Evolutionary conservation across 805 yeast species (phyloP).

Genomic region (Dipodascopsis uninucleata): DNA sequence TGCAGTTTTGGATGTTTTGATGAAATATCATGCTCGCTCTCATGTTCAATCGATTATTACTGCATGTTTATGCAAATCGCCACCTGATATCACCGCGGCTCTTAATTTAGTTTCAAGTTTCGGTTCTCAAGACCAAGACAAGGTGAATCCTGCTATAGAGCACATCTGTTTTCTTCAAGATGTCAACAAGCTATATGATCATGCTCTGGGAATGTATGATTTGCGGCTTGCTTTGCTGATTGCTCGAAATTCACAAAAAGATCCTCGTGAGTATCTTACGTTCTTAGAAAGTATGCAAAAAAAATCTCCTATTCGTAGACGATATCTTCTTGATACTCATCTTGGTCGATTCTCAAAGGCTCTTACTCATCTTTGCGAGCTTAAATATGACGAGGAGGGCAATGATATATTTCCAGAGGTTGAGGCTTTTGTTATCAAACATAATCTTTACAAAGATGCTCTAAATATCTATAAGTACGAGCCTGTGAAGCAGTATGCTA

Average conservation of each 20-base stretch:
- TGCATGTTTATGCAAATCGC: slow-evolving; percentile 86
- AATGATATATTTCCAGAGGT: slow-evolving; percentile 50
- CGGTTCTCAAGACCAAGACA: slow-evolving; percentile 12
- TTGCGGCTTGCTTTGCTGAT: slow-evolving; percentile 73
- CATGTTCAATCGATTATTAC: slow-evolving; percentile 79
- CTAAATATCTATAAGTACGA: slow-evolving; percentile 59
- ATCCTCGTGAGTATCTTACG: slow-evolving; percentile 94
- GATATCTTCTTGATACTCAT: slow-evolving; percentile 74
- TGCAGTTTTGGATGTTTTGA: slow-evolving; percentile 56
- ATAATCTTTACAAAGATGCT: slow-evolving; percentile 67
- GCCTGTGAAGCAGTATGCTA: slow-evolving; percentile 45
- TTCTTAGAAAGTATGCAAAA: slow-evolving; percentile 76
- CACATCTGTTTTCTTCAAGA: slow-evolving; percentile 90
- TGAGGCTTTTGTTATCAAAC: slow-evolving; percentile 62
- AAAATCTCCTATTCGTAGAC: slow-evolving; percentile 61
- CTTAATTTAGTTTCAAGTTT: slow-evolving; percentile 48
- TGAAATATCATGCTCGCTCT: slow-evolving; percentile 46
- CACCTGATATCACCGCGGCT: slow-evolving; percentile 79
- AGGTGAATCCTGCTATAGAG: slow-evolving; percentile 47
- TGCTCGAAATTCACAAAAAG: slow-evolving; percentile 96
- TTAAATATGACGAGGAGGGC: slow-evolving; percentile 35
- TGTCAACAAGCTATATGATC: slow-evolving; percentile 73
- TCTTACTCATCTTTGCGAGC: slow-evolving; percentile 55
- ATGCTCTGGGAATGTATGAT: slow-evolving; percentile 78
- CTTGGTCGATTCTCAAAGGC: slow-evolving; percentile 69